Evolutionary conservation across 495 filamentous ascomycete species (phyloP), one percentile per base, ranked within the genome.

Genomic region (Symbiotaphrina buchneri): DNA sequence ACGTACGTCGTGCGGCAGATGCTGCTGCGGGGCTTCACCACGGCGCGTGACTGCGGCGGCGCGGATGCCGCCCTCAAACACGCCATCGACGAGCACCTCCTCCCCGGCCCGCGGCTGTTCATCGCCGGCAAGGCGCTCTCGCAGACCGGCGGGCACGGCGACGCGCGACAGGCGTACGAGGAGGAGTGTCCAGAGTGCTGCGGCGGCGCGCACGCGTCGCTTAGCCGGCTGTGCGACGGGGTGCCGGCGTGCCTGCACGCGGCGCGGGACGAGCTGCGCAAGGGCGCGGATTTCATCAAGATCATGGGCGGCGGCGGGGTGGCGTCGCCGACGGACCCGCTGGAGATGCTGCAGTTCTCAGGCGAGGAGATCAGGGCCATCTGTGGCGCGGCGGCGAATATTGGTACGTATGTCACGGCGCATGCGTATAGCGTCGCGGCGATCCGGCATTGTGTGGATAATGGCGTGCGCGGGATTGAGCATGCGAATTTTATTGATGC

Each of bases 261-360:
- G 18, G 58, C 55, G 0, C 48, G 62, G 10, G 62, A 68, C 25
- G 58, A 64, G 37, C 42, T 68, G 10, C 49, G 63, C 10, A 47
- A 41, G 0, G 62, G 63, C 1, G 56, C 61, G 0, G 55, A 66
- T 28, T 65, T 67, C 34, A 53, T 68, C 45, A 68, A 68, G 45
- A 65, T 68, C 32, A 65, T 68, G 61, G 46, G 51, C 8, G 55
- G 55, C 2, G 61, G 62, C 3, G 63, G 63, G 3, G 63, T 68
- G 4, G 61, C 55, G 1, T 54, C 45, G 18, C 60, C 60, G 0
- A 59, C 62, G 0, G 62, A 67, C 39, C 42, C 43, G 28, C 35
- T 68, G 10, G 51, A 59, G 18, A 51, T 50, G 31, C 43, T 59
- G 1, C 63, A 68, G 39, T 68, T 65, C 44, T 56, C 61, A 2